Percentiles rank a stretch among this genome's conserved stretches.
phyloP scores from a whole-genome alignment of 1,139 yeast species.

The Zhuliangozyma parablackwelliae region DNA sequence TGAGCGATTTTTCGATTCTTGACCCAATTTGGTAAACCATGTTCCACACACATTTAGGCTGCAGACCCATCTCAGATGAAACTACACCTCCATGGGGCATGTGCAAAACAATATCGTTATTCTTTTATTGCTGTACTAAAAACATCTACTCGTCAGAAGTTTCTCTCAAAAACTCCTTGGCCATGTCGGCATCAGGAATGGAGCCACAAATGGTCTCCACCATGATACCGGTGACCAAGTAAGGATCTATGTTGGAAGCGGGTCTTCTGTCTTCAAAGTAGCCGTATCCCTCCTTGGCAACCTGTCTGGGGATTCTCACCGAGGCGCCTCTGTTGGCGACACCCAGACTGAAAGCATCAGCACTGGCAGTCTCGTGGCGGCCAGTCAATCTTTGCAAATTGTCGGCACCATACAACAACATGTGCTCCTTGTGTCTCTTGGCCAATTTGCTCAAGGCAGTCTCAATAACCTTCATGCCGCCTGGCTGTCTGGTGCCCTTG shows the following conservation, averaged over 20 bases:
- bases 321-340: constrained; percentile 99
- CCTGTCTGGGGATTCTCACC: constrained; percentile 96
- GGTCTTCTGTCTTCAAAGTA: constrained; percentile 99
- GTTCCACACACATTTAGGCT: too few species aligned
- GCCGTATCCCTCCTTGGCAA: constrained; percentile 96
- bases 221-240: constrained; percentile 96
- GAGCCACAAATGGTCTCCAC: constrained; percentile 96
- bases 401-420: constrained; percentile 91
- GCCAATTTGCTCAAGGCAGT: constrained; percentile 90
- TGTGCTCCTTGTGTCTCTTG: constrained; percentile 95
- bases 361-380: constrained; percentile 96
- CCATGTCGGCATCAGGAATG: constrained; percentile 94
- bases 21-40: too few species aligned
- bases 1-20: too few species aligned
- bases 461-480: constrained; percentile 94
- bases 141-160: constrained; percentile 17
- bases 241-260: constrained; percentile 98
- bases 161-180: constrained; percentile 81
- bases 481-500: constrained; percentile 82
- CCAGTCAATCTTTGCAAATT: constrained; percentile 95
- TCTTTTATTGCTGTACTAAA: too few species aligned
- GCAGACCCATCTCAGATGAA: too few species aligned
- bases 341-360: constrained; percentile 88
- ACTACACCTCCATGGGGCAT: too few species aligned
- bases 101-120: too few species aligned